phyloP scores from a whole-genome alignment of 768 basidiomycete species.

The Pleurotus giganteus region DNA sequence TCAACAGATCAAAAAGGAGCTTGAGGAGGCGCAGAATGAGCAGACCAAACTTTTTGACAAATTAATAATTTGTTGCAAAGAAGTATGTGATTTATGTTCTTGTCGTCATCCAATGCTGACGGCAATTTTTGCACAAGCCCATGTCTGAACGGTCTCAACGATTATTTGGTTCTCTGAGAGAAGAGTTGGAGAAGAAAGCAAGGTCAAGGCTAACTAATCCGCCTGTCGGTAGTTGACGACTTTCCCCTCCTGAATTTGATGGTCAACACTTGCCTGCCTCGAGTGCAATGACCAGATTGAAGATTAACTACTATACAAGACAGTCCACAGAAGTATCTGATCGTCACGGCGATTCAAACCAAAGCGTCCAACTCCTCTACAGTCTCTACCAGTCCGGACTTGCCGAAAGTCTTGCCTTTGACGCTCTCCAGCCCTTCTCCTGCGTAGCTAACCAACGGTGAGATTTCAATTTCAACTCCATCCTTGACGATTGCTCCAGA shows the following conservation, averaged over 20 bases:
- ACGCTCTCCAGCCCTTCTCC: conserved; percentile 86
- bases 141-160: conserved; percentile 83
- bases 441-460: conserved; percentile 84
- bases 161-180: conserved; percentile 74
- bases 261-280: not conserved
- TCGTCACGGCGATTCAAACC: conserved; percentile 30
- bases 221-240: conserved; percentile 40
- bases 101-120: not conserved
- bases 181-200: conserved; percentile 72
- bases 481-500: conserved; percentile 76
- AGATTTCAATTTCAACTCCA: conserved; percentile 86
- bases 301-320: conserved; percentile 6
- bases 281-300: not conserved
- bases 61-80: conserved; percentile 82
- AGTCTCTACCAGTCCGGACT: conserved; percentile 65
- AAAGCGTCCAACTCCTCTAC: conserved; percentile 74
- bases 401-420: conserved; percentile 75
- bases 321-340: not conserved
- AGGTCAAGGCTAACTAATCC: conserved; percentile 43
- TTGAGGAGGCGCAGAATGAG: conserved; percentile 77
- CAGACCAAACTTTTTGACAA: conserved; percentile 83
- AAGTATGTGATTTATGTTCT: conserved; percentile 46
- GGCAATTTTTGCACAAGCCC: conserved; percentile 53
- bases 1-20: conserved; percentile 67
- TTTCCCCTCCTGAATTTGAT: conserved; percentile 13